These are phyloP conservation scores for Rhazya stricta DNA, from an alignment of 257 asterid genomes.

Conservation along the genomic window DNA sequence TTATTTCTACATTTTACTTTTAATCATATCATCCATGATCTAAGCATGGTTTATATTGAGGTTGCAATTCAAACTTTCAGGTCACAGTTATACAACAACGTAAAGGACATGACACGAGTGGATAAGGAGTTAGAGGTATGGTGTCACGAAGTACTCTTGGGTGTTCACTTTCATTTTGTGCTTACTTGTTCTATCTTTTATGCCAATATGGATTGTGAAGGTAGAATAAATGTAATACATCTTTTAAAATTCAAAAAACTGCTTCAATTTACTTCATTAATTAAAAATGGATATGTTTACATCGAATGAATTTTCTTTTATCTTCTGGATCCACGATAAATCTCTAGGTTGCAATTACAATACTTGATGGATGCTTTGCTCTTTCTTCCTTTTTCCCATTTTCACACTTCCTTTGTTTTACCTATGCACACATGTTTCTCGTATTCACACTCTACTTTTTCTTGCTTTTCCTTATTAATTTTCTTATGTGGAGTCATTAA, in stretches of 20 bases:
- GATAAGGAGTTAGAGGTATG: constrained; percentile 92
- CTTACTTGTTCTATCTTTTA: background rate
- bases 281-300: background rate
- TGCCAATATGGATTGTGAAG: no score
- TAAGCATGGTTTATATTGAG: constrained; percentile 32
- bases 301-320: background rate
- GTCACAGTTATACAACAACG: constrained; percentile 91
- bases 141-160: background rate
- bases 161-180: background rate
- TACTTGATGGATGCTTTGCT: background rate
- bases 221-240: background rate
- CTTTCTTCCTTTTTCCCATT: background rate
- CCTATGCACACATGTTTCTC: background rate
- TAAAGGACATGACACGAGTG: constrained; percentile 90
- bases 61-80: constrained; percentile 71
- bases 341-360: constrained; percentile 5
- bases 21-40: background rate
- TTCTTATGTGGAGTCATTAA: background rate
- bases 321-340: background rate
- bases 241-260: background rate
- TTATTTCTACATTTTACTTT: background rate
- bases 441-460: background rate
- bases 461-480: constrained; percentile 1
- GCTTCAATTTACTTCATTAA: background rate
- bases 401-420: background rate